Evolutionary conservation across 768 basidiomycete genomes (phyloP), one percentile per base, ranked within the genome.

Genomic region (Trametes sanguinea): DNA sequence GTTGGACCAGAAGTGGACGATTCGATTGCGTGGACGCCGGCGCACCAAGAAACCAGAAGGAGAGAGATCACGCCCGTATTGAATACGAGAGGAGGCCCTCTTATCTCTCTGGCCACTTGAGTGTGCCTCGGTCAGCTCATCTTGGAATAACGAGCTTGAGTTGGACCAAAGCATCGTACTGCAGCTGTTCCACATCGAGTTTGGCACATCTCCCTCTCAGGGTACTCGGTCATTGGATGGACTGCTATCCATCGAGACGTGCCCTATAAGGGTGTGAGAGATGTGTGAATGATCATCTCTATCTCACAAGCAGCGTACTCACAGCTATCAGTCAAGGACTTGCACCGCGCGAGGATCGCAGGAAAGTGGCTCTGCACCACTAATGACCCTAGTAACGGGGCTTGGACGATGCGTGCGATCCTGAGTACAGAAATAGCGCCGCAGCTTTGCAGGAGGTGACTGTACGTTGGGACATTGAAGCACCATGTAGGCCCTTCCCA

Each of bases 11-110:
- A 40, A 13, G 42, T 22, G 22, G 22, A 22, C 22, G 22, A 22
- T 22, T 27, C 56, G 56, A 57, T 27, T 47, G 40, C 51, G 57
- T 37, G 54, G 54, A 56, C 54, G 54, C 54, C 54, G 45, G 54
- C 54, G 57, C 48, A 51, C 57, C 57, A 32, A 58, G 17, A 29
- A 43, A 40, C 40, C 39, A 47, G 40, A 43, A 14, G 7, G 29
- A 29, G n/a, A 33, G n/a, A 51, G 48, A 48, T 42, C 37, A 27
- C 55, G 46, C 17, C 17, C 39, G 33, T 42, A 39, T 22, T 22
- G 22, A 32, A n/a, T n/a, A 37, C 47, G 50, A 40, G 57, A 42
- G 22, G 57, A 13, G 45, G 45, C 17, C 45, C 6, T 35, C 32
- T 46, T 22, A 30, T 17, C 22, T 22, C 22, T 22, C 22, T 22